A percentile compares a stretch with the other conserved stretches of the same genome.
Conservation (phyloP, 148 eudicot species). For the Rhododendron simsii region DNA sequence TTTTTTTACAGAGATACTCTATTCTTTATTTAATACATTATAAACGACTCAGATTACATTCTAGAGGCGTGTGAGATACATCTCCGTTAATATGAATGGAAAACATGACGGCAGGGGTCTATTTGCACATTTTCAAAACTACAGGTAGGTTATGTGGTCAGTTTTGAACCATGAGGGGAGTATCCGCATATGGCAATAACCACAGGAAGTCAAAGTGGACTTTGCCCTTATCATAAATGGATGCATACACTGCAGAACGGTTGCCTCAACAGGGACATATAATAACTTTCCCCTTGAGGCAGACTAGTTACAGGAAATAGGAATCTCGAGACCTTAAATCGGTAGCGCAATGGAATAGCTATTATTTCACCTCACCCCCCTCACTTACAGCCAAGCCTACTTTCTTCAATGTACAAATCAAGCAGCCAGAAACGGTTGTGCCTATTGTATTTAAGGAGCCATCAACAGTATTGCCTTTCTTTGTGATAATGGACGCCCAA, state of each 20-base stretch:
- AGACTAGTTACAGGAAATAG: neutral
- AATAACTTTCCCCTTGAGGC: neutral
- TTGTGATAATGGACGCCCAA: neutral
- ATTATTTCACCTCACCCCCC: neutral
- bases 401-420: neutral
- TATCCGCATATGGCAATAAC: too few relatives aligned
- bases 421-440: neutral
- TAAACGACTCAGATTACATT: too few relatives aligned
- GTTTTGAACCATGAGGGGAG: too few relatives aligned
- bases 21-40: too few relatives aligned
- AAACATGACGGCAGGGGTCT: too few relatives aligned
- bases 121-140: too few relatives aligned
- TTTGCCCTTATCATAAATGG: neutral
- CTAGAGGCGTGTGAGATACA: too few relatives aligned
- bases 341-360: neutral
- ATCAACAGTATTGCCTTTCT: neutral
- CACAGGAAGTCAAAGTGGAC: too few relatives aligned
- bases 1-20: too few relatives aligned
- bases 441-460: neutral
- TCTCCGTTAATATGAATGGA: too few relatives aligned
- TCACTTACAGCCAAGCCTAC: neutral
- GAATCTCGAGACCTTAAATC: neutral
- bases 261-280: neutral
- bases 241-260: neutral
- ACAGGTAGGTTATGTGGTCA: too few relatives aligned